phyloP scores from a whole-genome alignment of 805 yeast genomes.

The Candida glaebosa region DNA sequence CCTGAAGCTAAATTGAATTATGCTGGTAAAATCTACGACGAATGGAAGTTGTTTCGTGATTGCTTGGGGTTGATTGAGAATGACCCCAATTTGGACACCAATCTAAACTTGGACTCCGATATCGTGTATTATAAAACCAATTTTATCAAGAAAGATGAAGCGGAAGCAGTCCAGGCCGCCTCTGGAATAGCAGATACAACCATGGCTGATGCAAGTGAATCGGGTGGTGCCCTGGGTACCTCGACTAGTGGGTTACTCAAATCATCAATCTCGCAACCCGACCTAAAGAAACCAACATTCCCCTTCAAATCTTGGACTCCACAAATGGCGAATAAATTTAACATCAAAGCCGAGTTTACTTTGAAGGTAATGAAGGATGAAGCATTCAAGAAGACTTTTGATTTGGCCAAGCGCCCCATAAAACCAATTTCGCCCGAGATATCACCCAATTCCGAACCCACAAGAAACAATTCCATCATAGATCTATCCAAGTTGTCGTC shows the following conservation, averaged over 20 bases:
- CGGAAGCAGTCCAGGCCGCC: constrained; percentile 16
- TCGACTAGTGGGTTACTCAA: too few species aligned
- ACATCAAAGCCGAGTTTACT: constrained; percentile 30
- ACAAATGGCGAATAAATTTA: constrained; percentile 20
- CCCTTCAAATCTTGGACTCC: constrained; percentile 40
- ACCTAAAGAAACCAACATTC: constrained; percentile 25
- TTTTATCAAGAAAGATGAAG: constrained; percentile 35
- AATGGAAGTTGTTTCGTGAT: constrained; percentile 34
- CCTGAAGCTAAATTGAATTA: constrained; percentile 37
- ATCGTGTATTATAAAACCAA: constrained; percentile 43
- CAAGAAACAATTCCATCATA: constrained; percentile 38
- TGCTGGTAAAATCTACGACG: constrained; percentile 22
- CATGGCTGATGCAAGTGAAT: constrained; percentile 1
- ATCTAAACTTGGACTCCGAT: constrained; percentile 38
- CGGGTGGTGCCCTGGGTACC: too few species aligned
- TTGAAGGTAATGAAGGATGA: constrained; percentile 36
- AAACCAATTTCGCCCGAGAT: constrained; percentile 40
- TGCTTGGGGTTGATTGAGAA: constrained; percentile 26
- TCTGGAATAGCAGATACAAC: constrained; percentile 7
- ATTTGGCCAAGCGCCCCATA: constrained; percentile 28
- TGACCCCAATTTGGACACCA: constrained; percentile 24
- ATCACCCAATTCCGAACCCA: constrained; percentile 40
- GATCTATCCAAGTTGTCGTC: constrained; percentile 33
- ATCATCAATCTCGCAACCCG: constrained; percentile 10
- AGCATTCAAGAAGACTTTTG: constrained; percentile 30